Evolutionary conservation across 2,329 filamentous ascomycete species (phyloP).

Genomic region (Phialemoniopsis sp.): DNA sequence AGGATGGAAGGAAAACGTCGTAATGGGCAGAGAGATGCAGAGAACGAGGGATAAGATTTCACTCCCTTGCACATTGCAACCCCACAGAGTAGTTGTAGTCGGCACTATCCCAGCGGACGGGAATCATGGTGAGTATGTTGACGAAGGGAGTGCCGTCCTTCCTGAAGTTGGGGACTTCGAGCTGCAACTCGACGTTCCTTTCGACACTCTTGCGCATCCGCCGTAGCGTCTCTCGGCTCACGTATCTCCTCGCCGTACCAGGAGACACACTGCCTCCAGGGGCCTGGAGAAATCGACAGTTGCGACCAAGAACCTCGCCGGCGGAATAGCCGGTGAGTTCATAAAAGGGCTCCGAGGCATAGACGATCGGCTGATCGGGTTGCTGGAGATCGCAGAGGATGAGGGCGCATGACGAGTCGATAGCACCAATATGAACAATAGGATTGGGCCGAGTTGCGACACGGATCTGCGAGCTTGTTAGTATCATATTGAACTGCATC

Average conservation of each 20-base stretch:
- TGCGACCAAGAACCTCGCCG: slow-evolving; percentile 70
- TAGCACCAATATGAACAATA: slow-evolving; percentile 72
- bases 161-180: slow-evolving; percentile 70
- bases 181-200: slow-evolving; percentile 39
- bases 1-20: not conserved
- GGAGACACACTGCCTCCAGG: slow-evolving; percentile 49
- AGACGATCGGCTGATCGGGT: slow-evolving; percentile 76
- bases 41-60: not conserved
- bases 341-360: slow-evolving; percentile 77
- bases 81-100: slow-evolving; percentile 70
- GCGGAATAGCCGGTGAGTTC: slow-evolving; percentile 74
- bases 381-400: slow-evolving; percentile 74
- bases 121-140: slow-evolving; percentile 83
- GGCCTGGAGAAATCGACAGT: slow-evolving; percentile 81
- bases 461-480: slow-evolving; percentile 36
- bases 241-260: slow-evolving; percentile 23
- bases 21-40: not conserved
- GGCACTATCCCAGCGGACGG: slow-evolving; percentile 61
- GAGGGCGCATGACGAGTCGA: slow-evolving; percentile 81
- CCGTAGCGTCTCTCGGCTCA: slow-evolving; percentile 61
- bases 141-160: slow-evolving; percentile 76
- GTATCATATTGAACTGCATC: slow-evolving; percentile 3
- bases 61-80: slow-evolving; percentile 60
- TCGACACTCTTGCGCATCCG: slow-evolving; percentile 43
- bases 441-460: slow-evolving; percentile 69